Percentiles rank a stretch among this genome's conserved stretches.
phyloP scores from a whole-genome alignment of 1,139 yeast species.

The Kodamaea derodonti region DNA sequence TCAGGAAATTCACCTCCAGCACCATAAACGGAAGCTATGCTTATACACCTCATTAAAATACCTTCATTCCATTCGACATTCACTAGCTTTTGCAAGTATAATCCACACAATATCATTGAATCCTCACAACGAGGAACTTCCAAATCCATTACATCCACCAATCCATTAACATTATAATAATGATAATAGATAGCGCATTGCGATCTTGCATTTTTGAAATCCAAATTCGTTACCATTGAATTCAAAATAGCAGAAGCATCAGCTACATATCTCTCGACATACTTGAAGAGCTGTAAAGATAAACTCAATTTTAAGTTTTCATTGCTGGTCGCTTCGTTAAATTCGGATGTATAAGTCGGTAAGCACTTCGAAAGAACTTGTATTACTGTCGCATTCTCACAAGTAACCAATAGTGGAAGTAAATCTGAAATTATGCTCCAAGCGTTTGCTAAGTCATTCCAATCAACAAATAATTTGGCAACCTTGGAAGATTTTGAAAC shows the following conservation, averaged over 20 bases:
- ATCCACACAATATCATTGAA: conserved; percentile 17
- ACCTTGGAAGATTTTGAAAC: conserved; percentile 17
- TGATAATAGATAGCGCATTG: conserved; percentile 14
- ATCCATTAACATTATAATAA: conserved; percentile 21
- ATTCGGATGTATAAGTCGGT: conserved; percentile 5
- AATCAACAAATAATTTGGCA: conserved; percentile 11
- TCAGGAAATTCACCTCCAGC: neutral
- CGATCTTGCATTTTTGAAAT: conserved; percentile 10
- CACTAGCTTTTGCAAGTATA: conserved; percentile 17
- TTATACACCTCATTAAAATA: conserved; percentile 12
- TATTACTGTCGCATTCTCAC: conserved; percentile 9
- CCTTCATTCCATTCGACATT: conserved; percentile 20
- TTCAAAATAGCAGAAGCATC: conserved; percentile 13
- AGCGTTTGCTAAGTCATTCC: conserved; percentile 1
- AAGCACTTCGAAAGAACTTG: conserved; percentile 12
- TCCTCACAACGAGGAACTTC: conserved; percentile 2
- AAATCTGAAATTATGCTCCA: conserved; percentile 3
- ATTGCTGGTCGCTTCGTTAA: conserved; percentile 1
- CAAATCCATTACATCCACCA: conserved; percentile 12
- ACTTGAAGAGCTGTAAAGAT: conserved; percentile 5
- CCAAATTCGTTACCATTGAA: conserved; percentile 11
- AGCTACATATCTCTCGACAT: conserved; percentile 8
- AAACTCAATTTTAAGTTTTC: conserved; percentile 4
- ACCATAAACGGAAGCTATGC: neutral
- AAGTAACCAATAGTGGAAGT: conserved; percentile 3